A percentile compares a stretch with the other conserved stretches of the same genome.
Conservation (phyloP, 306 rosid species). For the Elaeagnus macrophylla region DNA sequence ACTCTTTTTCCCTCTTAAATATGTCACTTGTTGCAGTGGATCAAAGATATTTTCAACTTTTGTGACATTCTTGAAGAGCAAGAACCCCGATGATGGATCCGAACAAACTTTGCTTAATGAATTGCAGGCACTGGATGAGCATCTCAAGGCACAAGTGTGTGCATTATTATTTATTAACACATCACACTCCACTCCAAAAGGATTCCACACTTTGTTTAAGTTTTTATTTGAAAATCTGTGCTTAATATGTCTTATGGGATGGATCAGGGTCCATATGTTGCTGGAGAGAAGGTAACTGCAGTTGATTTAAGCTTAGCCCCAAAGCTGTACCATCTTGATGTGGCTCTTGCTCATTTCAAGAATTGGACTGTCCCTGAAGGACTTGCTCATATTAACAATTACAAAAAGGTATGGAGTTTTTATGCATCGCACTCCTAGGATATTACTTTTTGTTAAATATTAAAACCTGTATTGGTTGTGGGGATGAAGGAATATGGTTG, state of each 20-base stretch:
- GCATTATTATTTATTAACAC: neutral
- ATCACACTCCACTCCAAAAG: neutral
- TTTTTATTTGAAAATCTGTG: neutral
- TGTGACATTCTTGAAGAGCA: constrained; percentile 64
- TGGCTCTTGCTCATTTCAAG: constrained; percentile 79
- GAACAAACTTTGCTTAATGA: constrained; percentile 70
- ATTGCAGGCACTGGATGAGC: constrained; percentile 65
- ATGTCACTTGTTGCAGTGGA: constrained; percentile 43
- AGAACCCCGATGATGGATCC: constrained; percentile 74
- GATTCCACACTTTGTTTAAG: neutral
- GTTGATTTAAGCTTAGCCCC: constrained; percentile 91
- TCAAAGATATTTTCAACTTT: constrained; percentile 64
- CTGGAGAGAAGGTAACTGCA: constrained; percentile 75
- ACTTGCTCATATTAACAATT: constrained; percentile 41
- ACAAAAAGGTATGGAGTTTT: constrained; percentile 48
- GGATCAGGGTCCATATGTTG: constrained; percentile 73
- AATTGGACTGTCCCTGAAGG: constrained; percentile 63
- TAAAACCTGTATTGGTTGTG: neutral
- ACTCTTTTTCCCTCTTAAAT: constrained; percentile 1
- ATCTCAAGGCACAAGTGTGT: constrained; percentile 72
- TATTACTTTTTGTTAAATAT: neutral
- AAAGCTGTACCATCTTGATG: constrained; percentile 67
- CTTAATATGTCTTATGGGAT: constrained; percentile 19
- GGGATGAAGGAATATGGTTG: too few species aligned
- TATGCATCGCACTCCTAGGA: constrained; percentile 11